Evolutionary conservation across 345 rosid species (phyloP).

Genomic region (Acer campestre): DNA sequence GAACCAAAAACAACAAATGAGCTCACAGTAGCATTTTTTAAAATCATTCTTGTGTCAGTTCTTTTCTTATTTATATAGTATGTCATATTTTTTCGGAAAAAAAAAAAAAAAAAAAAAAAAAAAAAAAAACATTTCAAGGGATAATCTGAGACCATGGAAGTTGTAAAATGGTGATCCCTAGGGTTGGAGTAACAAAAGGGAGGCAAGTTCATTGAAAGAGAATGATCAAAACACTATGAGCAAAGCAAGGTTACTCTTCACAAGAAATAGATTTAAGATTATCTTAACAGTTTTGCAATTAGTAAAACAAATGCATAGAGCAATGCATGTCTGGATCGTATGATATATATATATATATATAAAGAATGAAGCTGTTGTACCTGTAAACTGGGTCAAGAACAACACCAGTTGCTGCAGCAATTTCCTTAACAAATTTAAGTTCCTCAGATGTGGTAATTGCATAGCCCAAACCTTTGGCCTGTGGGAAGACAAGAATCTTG

Average conservation of each 20-base stretch:
- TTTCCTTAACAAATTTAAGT: slow-evolving; percentile 75
- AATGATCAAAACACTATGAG: not conserved
- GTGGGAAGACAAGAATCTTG: slow-evolving; percentile 11
- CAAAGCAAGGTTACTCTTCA: not conserved
- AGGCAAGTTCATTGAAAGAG: not conserved
- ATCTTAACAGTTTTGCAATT: not conserved
- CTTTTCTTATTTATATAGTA: not conserved
- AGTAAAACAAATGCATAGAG: not conserved
- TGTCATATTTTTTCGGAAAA: not conserved
- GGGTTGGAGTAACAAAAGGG: not conserved
- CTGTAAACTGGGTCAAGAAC: slow-evolving; percentile 95
- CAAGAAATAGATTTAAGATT: not conserved
- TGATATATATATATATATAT: not conserved
- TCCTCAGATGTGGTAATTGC: slow-evolving; percentile 81
- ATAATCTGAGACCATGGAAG: not conserved
- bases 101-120: not conserved
- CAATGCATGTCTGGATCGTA: not conserved
- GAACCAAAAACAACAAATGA: not conserved
- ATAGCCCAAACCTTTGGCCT: slow-evolving; percentile 94
- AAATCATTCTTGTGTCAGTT: not conserved
- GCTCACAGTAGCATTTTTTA: not conserved
- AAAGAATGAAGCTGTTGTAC: slow-evolving; percentile 28
- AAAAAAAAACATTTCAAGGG: not conserved
- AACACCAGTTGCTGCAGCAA: slow-evolving; percentile 76
- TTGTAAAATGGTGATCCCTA: not conserved